A percentile compares a stretch with the other conserved stretches of the same genome.
Conservation (phyloP, 2,329 filamentous ascomycete genomes). For the Fusarium illudens region DNA sequence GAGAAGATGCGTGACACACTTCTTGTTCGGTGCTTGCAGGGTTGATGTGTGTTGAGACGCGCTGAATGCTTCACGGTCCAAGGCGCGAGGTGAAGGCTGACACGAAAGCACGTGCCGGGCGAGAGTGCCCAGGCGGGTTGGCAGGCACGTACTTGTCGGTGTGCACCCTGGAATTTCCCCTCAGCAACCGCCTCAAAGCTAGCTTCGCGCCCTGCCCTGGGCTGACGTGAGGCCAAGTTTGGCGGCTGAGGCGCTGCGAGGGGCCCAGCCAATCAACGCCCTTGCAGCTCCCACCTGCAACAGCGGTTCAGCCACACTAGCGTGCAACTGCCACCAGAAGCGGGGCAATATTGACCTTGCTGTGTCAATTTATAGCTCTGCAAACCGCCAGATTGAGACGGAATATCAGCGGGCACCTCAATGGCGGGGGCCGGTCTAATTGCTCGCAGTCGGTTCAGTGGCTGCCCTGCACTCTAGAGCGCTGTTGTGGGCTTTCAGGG, state of each 20-base stretch:
- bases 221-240: slow-evolving; percentile 37
- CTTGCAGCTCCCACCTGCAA: slow-evolving; percentile 24
- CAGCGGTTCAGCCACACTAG: slow-evolving; percentile 9
- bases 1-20: not conserved
- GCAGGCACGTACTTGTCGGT: not conserved
- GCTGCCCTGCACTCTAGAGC: slow-evolving; percentile 4
- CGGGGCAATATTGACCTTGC: slow-evolving; percentile 13
- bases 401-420: slow-evolving; percentile 13
- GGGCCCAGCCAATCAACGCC: slow-evolving; percentile 28
- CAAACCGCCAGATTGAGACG: slow-evolving; percentile 14
- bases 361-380: slow-evolving; percentile 27
- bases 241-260: slow-evolving; percentile 19
- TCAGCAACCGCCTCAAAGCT: not conserved
- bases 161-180: not conserved
- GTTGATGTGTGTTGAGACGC: slow-evolving; percentile 10
- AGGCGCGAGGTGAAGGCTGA: slow-evolving; percentile 10
- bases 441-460: slow-evolving; percentile 1
- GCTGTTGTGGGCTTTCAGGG: slow-evolving; percentile 1
- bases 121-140: not conserved
- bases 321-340: slow-evolving; percentile 2
- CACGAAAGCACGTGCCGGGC: slow-evolving; percentile 38
- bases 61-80: slow-evolving; percentile 11
- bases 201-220: not conserved
- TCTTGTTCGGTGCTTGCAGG: not conserved
- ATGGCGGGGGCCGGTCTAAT: not conserved